phyloP scores from a whole-genome alignment of 495 filamentous ascomycete species.

The Penicillium odoratum region DNA sequence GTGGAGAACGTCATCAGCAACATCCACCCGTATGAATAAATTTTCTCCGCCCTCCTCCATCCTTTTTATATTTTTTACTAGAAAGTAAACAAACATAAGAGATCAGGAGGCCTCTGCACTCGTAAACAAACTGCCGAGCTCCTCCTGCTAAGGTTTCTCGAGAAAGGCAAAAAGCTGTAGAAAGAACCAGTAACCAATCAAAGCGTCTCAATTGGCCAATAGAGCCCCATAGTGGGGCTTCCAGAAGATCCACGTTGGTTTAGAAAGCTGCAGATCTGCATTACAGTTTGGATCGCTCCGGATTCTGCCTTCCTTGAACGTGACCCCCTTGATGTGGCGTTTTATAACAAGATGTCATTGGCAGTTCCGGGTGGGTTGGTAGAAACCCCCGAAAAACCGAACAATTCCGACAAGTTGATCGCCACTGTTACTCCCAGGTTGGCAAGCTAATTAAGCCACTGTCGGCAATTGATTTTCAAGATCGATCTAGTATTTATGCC shows the following conservation, averaged over 20 bases:
- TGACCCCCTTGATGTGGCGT: neutral
- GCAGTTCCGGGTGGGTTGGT: neutral
- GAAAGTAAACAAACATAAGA: neutral
- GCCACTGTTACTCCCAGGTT: neutral
- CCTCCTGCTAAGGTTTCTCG: neutral
- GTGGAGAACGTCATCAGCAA: neutral
- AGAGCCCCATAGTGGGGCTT: neutral
- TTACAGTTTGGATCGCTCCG: neutral
- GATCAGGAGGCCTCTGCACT: neutral
- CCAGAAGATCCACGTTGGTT: neutral
- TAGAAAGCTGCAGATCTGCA: neutral
- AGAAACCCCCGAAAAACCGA: neutral
- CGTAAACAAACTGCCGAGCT: neutral
- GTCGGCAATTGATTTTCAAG: constrained; percentile 1
- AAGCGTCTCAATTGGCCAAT: neutral
- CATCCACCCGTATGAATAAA: neutral
- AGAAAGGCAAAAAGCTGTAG: neutral
- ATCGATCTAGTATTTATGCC: constrained; percentile 11
- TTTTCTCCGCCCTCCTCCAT: too few relatives aligned
- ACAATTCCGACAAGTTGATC: too few relatives aligned
- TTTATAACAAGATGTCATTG: neutral
- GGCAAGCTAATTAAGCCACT: constrained; percentile 1
- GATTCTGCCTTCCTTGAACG: constrained; percentile 2
- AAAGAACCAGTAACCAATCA: neutral
- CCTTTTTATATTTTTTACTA: too few relatives aligned